Evolutionary conservation across 1,139 yeast species (phyloP), one percentile per base, ranked within the genome.

Genomic region (Suhomyces panamericanus): DNA sequence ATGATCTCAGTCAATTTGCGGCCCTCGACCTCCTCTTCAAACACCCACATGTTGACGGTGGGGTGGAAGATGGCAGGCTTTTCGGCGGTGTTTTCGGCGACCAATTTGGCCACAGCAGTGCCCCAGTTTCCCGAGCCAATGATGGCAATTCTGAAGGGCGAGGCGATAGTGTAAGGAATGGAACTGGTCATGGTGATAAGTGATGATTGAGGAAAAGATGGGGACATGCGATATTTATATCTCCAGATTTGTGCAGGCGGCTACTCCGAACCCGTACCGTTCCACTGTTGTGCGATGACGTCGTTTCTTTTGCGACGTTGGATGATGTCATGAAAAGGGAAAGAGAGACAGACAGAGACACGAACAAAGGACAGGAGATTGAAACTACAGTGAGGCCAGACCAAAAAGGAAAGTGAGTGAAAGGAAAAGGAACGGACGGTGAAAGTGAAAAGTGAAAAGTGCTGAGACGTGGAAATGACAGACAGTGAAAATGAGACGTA

Each of bases 111-210:
- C 41, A 74, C 70, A 37, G 78, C 70, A 43, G 78, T 74, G 32
- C 78, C 79, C 78, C 78, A 74, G 55, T 73, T 74, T 30, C 79
- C 78, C 27, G 77, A 71, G 16, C 79, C 79, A 48, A 74, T 66
- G 22, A 74, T 71, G 46, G 75, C 69, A 35, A 74, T 62, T 50
- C 60, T 64, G 57, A 70, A 78, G 14, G 82, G 83, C 36, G 60
- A 57, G 26, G 54, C 64, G 44, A 71, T 62, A 44, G 58, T 56
- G 49, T 66, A 67, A 43, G 75, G 70, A 42, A 65, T 52, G 29
- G 50, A 22, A 27, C 57, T 35, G 50, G 73, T 68, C 73, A 69
- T 70, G 42, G 24, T 61, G 47, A 1, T 6, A n/a, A n/a, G n/a
- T n/a, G n/a, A n/a, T 30, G 38, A n/a, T n/a, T 31, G 31, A 20